Evolutionary conservation across 2,329 filamentous ascomycete genomes (phyloP).

Genomic region (Aulographum hederae): DNA sequence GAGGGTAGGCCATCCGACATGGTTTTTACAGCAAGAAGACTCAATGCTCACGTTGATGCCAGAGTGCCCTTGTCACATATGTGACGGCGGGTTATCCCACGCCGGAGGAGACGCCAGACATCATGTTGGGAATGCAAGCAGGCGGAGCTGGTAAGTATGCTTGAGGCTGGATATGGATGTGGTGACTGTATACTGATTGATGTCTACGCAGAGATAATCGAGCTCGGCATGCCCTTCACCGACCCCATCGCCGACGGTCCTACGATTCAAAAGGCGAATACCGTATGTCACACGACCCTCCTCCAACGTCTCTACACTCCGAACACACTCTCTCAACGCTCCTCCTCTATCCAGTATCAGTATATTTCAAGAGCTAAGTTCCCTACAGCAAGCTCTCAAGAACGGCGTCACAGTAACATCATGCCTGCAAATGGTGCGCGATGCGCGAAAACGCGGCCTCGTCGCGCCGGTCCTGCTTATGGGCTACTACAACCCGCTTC

Average conservation of each 20-base stretch:
- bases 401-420: constrained; percentile 74
- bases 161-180: constrained; percentile 5
- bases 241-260: constrained; percentile 96
- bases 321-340: constrained; percentile 6
- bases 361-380: constrained; percentile 7
- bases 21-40: constrained; percentile 2
- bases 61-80: constrained; percentile 84
- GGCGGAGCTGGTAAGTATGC: constrained; percentile 57
- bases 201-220: constrained; percentile 58
- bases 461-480: constrained; percentile 77
- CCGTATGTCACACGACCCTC: too few relatives aligned
- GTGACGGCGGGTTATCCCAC: constrained; percentile 87
- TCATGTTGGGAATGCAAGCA: constrained; percentile 77
- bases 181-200: background rate
- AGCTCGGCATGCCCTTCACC: constrained; percentile 90
- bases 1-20: constrained; percentile 22
- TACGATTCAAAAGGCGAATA: constrained; percentile 92
- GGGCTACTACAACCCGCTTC: constrained; percentile 96
- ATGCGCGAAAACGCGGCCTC: constrained; percentile 60
- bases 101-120: constrained; percentile 61
- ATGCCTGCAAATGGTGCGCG: constrained; percentile 67
- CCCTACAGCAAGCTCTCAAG: constrained; percentile 47
- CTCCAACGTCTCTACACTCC: constrained; percentile 11
- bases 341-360: background rate
- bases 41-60: constrained; percentile 7